Percentiles rank a stretch among this genome's conserved stretches.
phyloP scores from a whole-genome alignment of 2,329 filamentous ascomycete genomes.

The Aspergillus puulaauensis region DNA sequence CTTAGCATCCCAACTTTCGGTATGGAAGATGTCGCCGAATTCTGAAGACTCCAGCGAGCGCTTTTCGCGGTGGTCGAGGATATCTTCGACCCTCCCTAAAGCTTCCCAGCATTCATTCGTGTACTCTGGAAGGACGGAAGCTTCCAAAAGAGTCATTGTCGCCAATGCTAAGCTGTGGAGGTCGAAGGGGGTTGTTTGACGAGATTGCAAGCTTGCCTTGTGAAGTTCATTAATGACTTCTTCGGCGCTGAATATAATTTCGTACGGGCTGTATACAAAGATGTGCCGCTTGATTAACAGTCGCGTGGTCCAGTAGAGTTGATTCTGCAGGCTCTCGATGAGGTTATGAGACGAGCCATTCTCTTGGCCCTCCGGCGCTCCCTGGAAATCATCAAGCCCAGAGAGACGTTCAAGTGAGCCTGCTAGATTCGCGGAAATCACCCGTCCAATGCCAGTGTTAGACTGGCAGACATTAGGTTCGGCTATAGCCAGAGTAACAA shows the following conservation, averaged over 20 bases:
- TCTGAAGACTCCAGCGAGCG: constrained; percentile 28
- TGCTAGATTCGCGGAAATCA: constrained; percentile 37
- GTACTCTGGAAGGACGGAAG: constrained; percentile 41
- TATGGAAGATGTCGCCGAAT: constrained; percentile 41
- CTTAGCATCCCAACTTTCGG: constrained; percentile 41
- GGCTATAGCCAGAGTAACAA: constrained; percentile 33
- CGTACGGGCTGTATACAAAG: constrained; percentile 42
- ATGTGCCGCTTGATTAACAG: constrained; percentile 45
- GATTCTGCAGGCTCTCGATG: constrained; percentile 38
- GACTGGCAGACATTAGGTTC: constrained; percentile 37
- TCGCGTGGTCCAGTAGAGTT: constrained; percentile 44
- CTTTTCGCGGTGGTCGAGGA: constrained; percentile 47
- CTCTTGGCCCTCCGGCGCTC: constrained; percentile 26
- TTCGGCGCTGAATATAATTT: constrained; percentile 41
- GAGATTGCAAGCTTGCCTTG: constrained; percentile 31
- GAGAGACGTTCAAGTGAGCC: constrained; percentile 40
- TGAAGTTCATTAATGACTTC: constrained; percentile 42
- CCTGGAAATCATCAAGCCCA: constrained; percentile 36
- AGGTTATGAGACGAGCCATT: constrained; percentile 26
- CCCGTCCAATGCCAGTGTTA: constrained; percentile 35
- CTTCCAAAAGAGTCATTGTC: constrained; percentile 43
- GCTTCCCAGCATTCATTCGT: constrained; percentile 39
- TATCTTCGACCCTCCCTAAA: constrained; percentile 52
- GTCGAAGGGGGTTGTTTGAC: constrained; percentile 40
- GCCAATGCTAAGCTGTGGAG: constrained; percentile 42